Evolutionary conservation across 2,329 filamentous ascomycete genomes (phyloP), one percentile per base, ranked within the genome.

Genomic region (Didymella arachidicola): DNA sequence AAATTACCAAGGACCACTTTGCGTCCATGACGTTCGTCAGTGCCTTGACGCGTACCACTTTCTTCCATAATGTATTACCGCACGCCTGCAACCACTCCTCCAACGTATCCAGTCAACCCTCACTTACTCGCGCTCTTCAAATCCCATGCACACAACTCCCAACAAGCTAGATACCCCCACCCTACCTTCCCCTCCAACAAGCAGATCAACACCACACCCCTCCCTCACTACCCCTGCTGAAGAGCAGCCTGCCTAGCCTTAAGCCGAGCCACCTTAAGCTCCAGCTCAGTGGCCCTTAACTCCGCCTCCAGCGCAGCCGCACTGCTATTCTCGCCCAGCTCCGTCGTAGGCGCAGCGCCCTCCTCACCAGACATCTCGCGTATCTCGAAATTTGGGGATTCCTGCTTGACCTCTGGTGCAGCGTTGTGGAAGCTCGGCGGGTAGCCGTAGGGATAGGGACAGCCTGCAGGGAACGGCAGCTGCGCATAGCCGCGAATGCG

Each of bases 401-500:
- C 67, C 7, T 61, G 60, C 51, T 70, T 72, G 59, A 70, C 59
- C 30, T 49, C 57, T 7, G 43, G 16, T 1, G 38, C 50, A 2
- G 18, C 36, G n/a, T 2, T 12, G 4, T 50, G 51, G 11, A 50
- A 34, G 14, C 32, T n/a, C 8, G 46, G 29, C 1, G 43, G 26
- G 16, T 38, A 48, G n/a, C 51, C 44, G 19, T 47, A 47, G n/a
- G 32, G 39, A 14, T 25, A 14, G 25, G 27, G 38, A 51, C 14
- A 41, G 29, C 26, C n/a, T 12, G 30, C 16, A 22, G 22, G n/a
- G 44, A 44, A 29, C 4, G 44, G 16, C 16, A 16, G 18, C 12
- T 22, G 44, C 26, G 50, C 48, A 8, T 46, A 42, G 18, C 27
- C 7, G 2, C 38, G 52, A 7, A 32, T 25, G 26, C 32, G 41